Conservation (phyloP, 768 basidiomycete genomes). For the Collybiopsis confluens region DNA sequence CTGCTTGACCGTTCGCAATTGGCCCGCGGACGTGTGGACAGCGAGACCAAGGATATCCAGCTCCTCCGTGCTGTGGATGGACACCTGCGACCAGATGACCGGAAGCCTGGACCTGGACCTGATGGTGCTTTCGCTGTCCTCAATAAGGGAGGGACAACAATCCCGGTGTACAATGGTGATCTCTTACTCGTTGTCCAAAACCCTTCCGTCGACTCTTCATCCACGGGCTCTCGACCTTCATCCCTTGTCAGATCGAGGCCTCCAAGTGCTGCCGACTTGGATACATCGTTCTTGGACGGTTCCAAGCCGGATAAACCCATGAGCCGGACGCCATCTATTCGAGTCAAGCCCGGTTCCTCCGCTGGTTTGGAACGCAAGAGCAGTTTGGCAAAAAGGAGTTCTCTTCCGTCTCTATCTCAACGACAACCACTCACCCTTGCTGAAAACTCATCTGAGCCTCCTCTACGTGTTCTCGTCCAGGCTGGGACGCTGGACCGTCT, state of each 20-base stretch:
- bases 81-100: constrained; percentile 35
- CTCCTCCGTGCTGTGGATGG: constrained; percentile 50
- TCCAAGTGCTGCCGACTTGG: constrained; percentile 39
- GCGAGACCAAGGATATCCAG: constrained; percentile 59
- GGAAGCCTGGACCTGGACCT: constrained; percentile 22
- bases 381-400: constrained; percentile 70
- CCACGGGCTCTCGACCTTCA: constrained; percentile 45
- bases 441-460: constrained; percentile 65
- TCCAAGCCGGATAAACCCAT: constrained; percentile 30
- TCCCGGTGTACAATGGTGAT: constrained; percentile 74
- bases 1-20: constrained; percentile 67
- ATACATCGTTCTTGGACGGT: neutral
- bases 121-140: constrained; percentile 29
- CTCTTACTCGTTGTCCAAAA: constrained; percentile 65
- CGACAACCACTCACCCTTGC: constrained; percentile 52
- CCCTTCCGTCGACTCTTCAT: constrained; percentile 36
- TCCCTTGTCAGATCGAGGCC: constrained; percentile 68
- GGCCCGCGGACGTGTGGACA: constrained; percentile 66
- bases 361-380: constrained; percentile 73
- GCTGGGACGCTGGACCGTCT: constrained; percentile 75
- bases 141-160: constrained; percentile 59
- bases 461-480: constrained; percentile 71
- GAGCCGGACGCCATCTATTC: constrained; percentile 66
- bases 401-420: constrained; percentile 72
- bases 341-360: constrained; percentile 68